Conservation (phyloP, 148 eudicot genomes). For the Selenicereus undatus region DNA sequence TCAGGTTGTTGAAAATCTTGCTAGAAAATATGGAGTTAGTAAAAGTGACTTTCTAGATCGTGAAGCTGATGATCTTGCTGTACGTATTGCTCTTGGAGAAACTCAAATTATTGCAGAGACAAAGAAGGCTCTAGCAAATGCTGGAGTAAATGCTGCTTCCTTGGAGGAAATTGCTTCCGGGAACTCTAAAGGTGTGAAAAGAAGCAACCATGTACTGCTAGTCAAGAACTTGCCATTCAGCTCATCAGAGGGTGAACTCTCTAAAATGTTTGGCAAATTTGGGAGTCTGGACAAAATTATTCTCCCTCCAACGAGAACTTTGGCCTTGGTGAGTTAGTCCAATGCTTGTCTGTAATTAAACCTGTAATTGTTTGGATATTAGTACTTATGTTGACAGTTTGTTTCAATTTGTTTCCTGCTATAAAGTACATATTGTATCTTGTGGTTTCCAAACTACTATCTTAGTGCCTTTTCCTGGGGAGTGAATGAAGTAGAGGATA, state of each 20-base stretch:
- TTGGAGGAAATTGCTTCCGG: slow-evolving; percentile 70
- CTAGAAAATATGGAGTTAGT: slow-evolving; percentile 78
- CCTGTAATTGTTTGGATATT: neutral
- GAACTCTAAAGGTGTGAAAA: slow-evolving; percentile 48
- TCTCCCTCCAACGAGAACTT: slow-evolving; percentile 82
- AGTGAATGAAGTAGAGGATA: neutral
- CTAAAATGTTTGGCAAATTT: slow-evolving; percentile 76
- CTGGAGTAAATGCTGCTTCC: slow-evolving; percentile 73
- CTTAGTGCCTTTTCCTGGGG: neutral
- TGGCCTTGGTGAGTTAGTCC: slow-evolving; percentile 67
- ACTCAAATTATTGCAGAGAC: slow-evolving; percentile 92
- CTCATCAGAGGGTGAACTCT: slow-evolving; percentile 77
- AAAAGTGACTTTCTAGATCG: slow-evolving; percentile 79
- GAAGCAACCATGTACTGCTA: slow-evolving; percentile 84
- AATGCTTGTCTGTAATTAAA: neutral
- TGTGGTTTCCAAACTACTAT: neutral
- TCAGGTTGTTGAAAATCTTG: slow-evolving; percentile 84
- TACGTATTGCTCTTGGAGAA: slow-evolving; percentile 87
- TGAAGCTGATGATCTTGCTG: slow-evolving; percentile 88
- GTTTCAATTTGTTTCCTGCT: neutral
- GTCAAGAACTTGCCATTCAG: slow-evolving; percentile 89
- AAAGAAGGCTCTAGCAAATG: slow-evolving; percentile 75
- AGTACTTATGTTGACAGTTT: neutral
- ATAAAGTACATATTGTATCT: neutral
- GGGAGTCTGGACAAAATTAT: slow-evolving; percentile 87